Evolutionary conservation across 768 basidiomycete species (phyloP).

Genomic region (Hygrocybe punicea): DNA sequence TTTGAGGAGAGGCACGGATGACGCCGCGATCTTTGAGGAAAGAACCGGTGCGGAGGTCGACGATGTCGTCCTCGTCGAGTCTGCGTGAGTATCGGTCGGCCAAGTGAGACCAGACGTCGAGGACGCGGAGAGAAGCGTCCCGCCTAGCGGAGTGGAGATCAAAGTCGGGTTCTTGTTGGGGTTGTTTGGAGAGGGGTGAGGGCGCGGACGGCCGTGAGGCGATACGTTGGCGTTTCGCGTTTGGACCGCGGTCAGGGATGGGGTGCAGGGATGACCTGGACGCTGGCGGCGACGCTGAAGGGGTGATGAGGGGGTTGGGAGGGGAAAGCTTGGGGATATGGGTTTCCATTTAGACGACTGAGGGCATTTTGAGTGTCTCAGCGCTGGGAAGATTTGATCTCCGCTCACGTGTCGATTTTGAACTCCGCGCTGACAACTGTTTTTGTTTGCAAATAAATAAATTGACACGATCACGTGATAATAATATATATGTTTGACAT

Average conservation of each 20-base stretch:
- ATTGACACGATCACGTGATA: no score
- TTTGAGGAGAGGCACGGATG: slow-evolving; percentile 41
- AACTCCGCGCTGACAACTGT: no score
- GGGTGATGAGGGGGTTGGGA: slow-evolving; percentile 41
- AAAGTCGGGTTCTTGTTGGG: slow-evolving; percentile 18
- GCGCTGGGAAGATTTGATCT: background rate
- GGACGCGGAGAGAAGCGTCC: slow-evolving; percentile 53
- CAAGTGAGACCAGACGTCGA: slow-evolving; percentile 63
- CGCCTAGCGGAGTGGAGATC: slow-evolving; percentile 55
- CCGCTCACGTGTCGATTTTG: background rate
- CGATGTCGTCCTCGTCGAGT: slow-evolving; percentile 76
- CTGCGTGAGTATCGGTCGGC: slow-evolving; percentile 63
- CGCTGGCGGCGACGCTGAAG: slow-evolving; percentile 52
- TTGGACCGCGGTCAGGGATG: slow-evolving; percentile 31
- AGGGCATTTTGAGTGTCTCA: background rate
- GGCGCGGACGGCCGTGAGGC: slow-evolving; percentile 31
- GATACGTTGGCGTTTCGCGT: slow-evolving; percentile 49
- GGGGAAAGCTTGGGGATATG: background rate
- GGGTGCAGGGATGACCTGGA: slow-evolving; percentile 18
- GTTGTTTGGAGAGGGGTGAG: slow-evolving; percentile 38
- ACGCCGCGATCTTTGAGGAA: slow-evolving; percentile 72
- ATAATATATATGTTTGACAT: no score
- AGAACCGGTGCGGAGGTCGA: slow-evolving; percentile 59
- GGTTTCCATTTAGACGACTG: background rate
- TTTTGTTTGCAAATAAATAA: no score